Percentiles rank a stretch among this genome's conserved stretches.
phyloP scores from a whole-genome alignment of 208 protist genomes.

The Leishmania major region DNA sequence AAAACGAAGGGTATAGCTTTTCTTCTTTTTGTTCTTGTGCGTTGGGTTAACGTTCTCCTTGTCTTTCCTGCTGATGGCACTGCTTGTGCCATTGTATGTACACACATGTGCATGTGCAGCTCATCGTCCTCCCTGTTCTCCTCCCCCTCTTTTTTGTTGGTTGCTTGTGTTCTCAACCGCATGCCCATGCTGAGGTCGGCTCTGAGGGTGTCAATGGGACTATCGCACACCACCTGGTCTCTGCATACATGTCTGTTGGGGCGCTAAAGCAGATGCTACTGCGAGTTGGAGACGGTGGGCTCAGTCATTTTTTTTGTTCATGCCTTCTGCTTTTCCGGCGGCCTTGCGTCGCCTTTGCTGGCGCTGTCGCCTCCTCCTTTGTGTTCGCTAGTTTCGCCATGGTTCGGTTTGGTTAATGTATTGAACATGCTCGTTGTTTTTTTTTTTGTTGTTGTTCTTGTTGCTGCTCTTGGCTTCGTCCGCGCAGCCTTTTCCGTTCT shows the following conservation, averaged over 20 bases:
- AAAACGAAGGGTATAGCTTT: no score
- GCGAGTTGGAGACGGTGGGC: not conserved
- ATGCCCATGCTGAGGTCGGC: not conserved
- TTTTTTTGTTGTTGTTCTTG: no score
- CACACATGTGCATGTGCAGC: not conserved
- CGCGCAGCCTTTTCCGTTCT: not conserved
- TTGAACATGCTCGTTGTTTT: no score
- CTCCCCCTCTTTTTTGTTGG: not conserved
- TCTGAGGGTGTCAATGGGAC: not conserved
- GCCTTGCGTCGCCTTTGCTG: not conserved
- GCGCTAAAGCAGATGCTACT: not conserved
- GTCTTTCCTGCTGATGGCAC: not conserved
- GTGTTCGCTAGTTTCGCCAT: not conserved
- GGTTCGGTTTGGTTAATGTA: constrained; percentile 3
- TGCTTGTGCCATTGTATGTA: not conserved
- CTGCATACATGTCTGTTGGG: not conserved
- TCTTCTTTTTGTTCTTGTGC: not conserved
- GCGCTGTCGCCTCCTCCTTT: not conserved
- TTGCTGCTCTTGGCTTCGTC: not conserved
- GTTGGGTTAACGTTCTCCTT: not conserved
- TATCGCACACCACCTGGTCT: not conserved
- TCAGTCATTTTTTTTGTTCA: not conserved
- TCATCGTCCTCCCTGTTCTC: not conserved
- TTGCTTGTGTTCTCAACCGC: not conserved
- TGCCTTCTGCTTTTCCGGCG: not conserved